A percentile compares a stretch with the other conserved stretches of the same genome.
Evolutionary conservation across 495 filamentous ascomycete genomes (phyloP).

Genomic region (Peziza echinospora): DNA sequence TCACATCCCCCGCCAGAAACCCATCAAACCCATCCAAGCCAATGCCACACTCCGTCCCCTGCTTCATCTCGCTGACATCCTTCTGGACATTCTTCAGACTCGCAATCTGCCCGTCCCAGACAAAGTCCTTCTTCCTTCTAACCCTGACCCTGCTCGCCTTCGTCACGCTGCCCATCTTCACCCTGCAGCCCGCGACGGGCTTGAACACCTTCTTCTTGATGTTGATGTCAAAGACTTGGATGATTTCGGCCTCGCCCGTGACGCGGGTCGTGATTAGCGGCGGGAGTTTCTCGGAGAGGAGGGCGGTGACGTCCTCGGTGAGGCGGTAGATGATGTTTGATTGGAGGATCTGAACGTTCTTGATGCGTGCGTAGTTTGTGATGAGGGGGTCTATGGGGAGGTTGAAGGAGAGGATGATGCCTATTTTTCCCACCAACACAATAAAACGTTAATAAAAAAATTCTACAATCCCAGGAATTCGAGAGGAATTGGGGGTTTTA

Average conservation of each 20-base stretch:
- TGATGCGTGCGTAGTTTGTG: constrained; percentile 39
- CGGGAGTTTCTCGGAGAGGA: constrained; percentile 43
- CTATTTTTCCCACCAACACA: too few species aligned
- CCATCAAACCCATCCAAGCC: constrained; percentile 58
- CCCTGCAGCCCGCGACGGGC: constrained; percentile 67
- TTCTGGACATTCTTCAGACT: constrained; percentile 86
- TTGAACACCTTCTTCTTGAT: constrained; percentile 44
- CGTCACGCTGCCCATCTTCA: constrained; percentile 22
- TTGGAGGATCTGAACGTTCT: constrained; percentile 55
- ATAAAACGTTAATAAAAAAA: neutral
- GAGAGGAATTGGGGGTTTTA: neutral
- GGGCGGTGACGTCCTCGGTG: constrained; percentile 55
- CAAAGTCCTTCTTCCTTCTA: constrained; percentile 36
- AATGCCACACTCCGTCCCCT: constrained; percentile 82
- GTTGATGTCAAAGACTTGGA: constrained; percentile 64
- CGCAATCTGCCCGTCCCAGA: constrained; percentile 67
- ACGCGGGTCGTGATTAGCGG: constrained; percentile 44
- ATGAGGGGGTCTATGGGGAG: constrained; percentile 46
- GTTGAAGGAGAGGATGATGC: constrained; percentile 71
- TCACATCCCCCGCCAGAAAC: constrained; percentile 58
- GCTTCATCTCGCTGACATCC: constrained; percentile 67
- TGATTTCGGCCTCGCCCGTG: constrained; percentile 70
- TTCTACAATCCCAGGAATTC: neutral
- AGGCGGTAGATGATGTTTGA: constrained; percentile 87
- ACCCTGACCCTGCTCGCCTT: constrained; percentile 39